These are phyloP conservation scores for Penicillium frequentans DNA, from an alignment of 2,329 filamentous ascomycete genomes.

Conservation along the genomic window DNA sequence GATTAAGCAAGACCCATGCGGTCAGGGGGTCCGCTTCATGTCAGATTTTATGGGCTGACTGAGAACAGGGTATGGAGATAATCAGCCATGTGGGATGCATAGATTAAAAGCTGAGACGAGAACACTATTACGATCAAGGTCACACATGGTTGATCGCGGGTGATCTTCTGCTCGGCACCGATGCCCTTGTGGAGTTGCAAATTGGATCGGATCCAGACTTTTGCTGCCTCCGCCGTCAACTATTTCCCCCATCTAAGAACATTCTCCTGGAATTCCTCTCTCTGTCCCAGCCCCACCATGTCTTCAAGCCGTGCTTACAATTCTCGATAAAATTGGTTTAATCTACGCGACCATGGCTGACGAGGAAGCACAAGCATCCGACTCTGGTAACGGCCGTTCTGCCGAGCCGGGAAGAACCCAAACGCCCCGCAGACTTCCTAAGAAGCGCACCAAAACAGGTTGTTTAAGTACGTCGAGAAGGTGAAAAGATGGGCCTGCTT, in stretches of 20 bases:
- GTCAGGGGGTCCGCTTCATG: background rate
- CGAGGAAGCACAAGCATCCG: background rate
- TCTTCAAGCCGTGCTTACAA: background rate
- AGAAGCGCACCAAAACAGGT: conserved; percentile 85
- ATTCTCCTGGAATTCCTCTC: background rate
- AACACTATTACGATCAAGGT: background rate
- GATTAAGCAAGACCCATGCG: background rate
- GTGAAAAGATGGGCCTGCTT: background rate
- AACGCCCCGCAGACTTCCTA: conserved; percentile 35
- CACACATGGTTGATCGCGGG: conserved; percentile 5
- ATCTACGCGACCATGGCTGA: background rate
- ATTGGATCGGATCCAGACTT: conserved; percentile 3
- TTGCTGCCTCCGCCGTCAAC: background rate
- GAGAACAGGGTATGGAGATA: background rate
- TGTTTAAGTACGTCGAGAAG: conserved; percentile 69
- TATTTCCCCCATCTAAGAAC: background rate
- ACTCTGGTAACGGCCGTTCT: background rate
- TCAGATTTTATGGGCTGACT: conserved; percentile 3
- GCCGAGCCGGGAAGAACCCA: conserved; percentile 8
- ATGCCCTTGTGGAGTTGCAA: conserved; percentile 8
- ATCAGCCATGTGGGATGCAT: background rate
- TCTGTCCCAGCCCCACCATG: conserved; percentile 11
- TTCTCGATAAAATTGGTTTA: background rate
- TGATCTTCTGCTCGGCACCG: conserved; percentile 18
- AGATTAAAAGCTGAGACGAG: background rate